Base-by-base conservation (phyloP, 257 asterid genomes). In the Nicotiana paniculata region DNA sequence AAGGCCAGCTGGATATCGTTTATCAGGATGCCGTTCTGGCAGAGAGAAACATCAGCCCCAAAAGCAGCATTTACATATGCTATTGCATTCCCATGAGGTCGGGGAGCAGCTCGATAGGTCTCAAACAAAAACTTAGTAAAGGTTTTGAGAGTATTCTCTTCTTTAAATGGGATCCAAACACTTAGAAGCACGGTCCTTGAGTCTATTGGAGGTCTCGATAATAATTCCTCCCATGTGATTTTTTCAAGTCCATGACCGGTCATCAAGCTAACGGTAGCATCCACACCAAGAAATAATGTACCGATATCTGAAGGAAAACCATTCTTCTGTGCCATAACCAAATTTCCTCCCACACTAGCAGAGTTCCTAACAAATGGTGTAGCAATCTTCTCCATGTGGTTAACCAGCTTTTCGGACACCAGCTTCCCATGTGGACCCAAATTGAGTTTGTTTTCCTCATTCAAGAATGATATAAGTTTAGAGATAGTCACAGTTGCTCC, bases 31-130 rank as follows among this genome's bases (percentile, higher is more conserved):
- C 93, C 91, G 18, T 70, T 77, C 77, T 54, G 33, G 81, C 79
- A 57, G 74, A 12, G 67, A 77, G 91, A 90, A 77, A 90, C 79
- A 83, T 88, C 92, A 55, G 91, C 93, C 81, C 88, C 85, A 88
- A 92, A 92, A 51, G 97, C 90, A 63, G 94, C 93, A 69, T 90
- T 91, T 65, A 88, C 68, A 82, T 92, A 92, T 30, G 97, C 93
- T 85, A 92, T 84, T 9, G 97, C 95, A 86, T 86, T 91, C 79
- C 97, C 97, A 79, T 91, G 84, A 54, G 92, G 97, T 80, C 95
- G 84, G 32, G 93, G 94, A 28, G 95, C 70, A 61, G 94, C 90
- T 66, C 95, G 89, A 65, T 89, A 93, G 39, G 92, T 88, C 81
- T 90, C 93, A 82, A 90, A 90, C 55, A 86, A 74, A 76, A 90